phyloP scores from a whole-genome alignment of 352 stramenopile species.

The Globisporangium abappressorium region DNA sequence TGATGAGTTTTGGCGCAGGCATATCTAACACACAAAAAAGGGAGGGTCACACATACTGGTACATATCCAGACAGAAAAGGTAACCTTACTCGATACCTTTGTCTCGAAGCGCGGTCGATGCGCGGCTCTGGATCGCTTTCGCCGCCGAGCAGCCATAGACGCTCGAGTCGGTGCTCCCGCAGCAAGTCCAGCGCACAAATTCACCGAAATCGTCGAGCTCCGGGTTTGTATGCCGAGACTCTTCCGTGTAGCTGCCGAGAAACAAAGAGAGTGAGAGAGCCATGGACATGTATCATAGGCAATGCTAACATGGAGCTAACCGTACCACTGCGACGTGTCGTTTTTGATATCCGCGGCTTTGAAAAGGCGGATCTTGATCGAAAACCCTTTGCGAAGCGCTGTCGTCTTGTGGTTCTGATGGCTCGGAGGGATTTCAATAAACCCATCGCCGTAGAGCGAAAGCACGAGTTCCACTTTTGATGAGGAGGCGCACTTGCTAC shows the following conservation, averaged over 20 bases:
- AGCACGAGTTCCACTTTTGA: constrained; percentile 22
- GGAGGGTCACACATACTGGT: constrained; percentile 4
- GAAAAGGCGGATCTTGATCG: constrained; percentile 39
- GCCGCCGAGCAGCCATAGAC: constrained; percentile 53
- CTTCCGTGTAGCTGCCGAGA: constrained; percentile 28
- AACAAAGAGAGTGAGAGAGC: neutral
- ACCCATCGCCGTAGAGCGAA: constrained; percentile 51
- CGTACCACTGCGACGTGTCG: constrained; percentile 26
- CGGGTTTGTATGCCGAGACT: constrained; percentile 42
- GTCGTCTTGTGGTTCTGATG: neutral
- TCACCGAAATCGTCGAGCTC: constrained; percentile 55
- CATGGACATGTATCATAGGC: neutral
- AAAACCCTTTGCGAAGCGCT: constrained; percentile 25
- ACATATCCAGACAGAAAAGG: neutral
- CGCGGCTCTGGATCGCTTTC: neutral
- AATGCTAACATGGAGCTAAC: neutral
- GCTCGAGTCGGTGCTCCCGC: constrained; percentile 45
- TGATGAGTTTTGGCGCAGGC: constrained; percentile 39
- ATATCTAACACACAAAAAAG: constrained; percentile 12
- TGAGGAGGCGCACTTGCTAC: neutral
- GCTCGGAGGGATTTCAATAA: constrained; percentile 34
- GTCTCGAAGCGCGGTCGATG: neutral
- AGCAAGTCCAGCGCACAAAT: constrained; percentile 65
- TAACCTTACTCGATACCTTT: neutral
- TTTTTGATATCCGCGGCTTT: constrained; percentile 43